Evolutionary conservation across 768 basidiomycete species (phyloP).

Genomic region (Mycena polygramma): DNA sequence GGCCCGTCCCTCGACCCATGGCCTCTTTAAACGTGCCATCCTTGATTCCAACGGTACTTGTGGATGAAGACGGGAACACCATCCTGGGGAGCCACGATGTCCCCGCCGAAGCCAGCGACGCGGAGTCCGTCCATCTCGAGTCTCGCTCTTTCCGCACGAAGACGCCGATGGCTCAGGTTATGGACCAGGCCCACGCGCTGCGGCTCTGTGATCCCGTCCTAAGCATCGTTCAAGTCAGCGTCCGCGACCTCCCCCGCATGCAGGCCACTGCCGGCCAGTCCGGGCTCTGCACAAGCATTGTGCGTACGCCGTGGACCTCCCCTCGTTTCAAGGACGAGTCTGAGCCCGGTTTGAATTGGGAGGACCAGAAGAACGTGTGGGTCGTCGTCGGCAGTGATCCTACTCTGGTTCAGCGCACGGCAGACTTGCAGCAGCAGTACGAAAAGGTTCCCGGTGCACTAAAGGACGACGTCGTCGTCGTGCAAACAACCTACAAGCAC

Average conservation of each 20-base stretch:
- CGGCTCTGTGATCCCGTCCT: slow-evolving; percentile 35
- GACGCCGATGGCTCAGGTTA: slow-evolving; percentile 35
- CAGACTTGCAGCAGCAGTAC: slow-evolving; percentile 34
- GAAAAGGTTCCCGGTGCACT: slow-evolving; percentile 31
- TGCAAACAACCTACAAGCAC: slow-evolving; percentile 33
- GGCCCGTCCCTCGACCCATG: not conserved
- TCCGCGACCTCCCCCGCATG: slow-evolving; percentile 36
- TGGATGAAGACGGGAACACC: slow-evolving; percentile 37
- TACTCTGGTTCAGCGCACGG: slow-evolving; percentile 34
- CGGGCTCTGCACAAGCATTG: slow-evolving; percentile 36
- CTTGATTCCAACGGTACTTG: slow-evolving; percentile 33
- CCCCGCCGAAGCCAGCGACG: slow-evolving; percentile 21
- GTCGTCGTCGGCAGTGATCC: slow-evolving; percentile 36
- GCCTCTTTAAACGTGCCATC: slow-evolving; percentile 20
- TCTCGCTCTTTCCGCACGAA: slow-evolving; percentile 8
- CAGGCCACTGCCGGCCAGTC: slow-evolving; percentile 38
- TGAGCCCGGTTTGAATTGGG: slow-evolving; percentile 22
- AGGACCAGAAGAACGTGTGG: slow-evolving; percentile 29
- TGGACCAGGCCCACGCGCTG: slow-evolving; percentile 38
- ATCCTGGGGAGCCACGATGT: slow-evolving; percentile 26
- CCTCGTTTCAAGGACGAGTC: slow-evolving; percentile 37
- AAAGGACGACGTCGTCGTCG: slow-evolving; percentile 32
- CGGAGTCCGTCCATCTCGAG: not conserved
- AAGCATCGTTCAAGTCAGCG: slow-evolving; percentile 35
- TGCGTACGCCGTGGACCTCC: slow-evolving; percentile 33